Conservation (phyloP, 768 basidiomycete species). For the Pluteus cervinus region DNA sequence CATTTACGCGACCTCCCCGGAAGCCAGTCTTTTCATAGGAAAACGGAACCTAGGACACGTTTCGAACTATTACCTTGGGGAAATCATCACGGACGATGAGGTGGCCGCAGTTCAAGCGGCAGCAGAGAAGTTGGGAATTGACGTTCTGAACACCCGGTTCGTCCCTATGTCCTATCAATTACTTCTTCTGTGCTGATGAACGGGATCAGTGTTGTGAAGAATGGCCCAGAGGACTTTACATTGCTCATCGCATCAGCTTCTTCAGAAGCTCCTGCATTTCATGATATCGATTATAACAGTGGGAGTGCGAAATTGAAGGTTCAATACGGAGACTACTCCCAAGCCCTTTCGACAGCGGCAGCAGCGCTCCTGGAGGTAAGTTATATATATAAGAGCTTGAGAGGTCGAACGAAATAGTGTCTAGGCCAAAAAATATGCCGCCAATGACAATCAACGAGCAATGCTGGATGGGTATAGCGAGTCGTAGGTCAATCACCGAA, state of each 20-base stretch:
- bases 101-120: constrained; percentile 70
- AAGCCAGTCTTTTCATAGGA: constrained; percentile 67
- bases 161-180: constrained; percentile 4
- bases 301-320: constrained; percentile 50
- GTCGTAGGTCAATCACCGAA: constrained; percentile 55
- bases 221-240: constrained; percentile 52
- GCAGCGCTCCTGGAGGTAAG: constrained; percentile 54
- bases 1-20: constrained; percentile 65
- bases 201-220: constrained; percentile 58
- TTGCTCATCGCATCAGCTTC: constrained; percentile 72
- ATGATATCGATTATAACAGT: constrained; percentile 40
- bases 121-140: constrained; percentile 70
- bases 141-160: constrained; percentile 79
- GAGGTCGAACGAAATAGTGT: not conserved
- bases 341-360: constrained; percentile 46
- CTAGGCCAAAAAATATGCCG: constrained; percentile 68
- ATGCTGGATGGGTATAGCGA: constrained; percentile 79
- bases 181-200: not conserved
- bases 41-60: constrained; percentile 74
- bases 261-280: constrained; percentile 27
- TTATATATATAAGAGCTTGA: not conserved
- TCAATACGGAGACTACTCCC: constrained; percentile 72
- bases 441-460: constrained; percentile 62
- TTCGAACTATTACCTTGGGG: constrained; percentile 82
- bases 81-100: constrained; percentile 67